These are phyloP conservation scores for Triticum dicoccoides DNA, from an alignment of 176 grass and related monocot species.

Conservation along the genomic window DNA sequence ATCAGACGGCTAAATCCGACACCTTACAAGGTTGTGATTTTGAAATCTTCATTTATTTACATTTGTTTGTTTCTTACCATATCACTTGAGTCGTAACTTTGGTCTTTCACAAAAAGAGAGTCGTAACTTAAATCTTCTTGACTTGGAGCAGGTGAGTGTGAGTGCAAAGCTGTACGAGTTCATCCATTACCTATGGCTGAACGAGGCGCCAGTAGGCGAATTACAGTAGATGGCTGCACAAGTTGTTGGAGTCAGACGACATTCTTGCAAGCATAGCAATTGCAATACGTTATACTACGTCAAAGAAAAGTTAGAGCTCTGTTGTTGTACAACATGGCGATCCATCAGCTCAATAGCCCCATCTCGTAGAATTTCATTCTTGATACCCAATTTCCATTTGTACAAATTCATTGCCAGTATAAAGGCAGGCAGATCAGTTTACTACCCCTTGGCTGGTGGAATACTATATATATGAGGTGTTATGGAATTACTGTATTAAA, in stretches of 20 bases:
- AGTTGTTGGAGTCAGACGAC: slow-evolving; percentile 28
- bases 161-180: slow-evolving; percentile 87
- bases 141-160: slow-evolving; percentile 69
- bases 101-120: no score
- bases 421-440: slow-evolving; percentile 25
- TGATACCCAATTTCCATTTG: slow-evolving; percentile 1
- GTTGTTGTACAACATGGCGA: slow-evolving; percentile 1
- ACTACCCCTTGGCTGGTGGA: slow-evolving; percentile 35
- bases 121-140: background rate
- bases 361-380: slow-evolving; percentile 20
- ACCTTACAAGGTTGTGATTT: slow-evolving; percentile 78
- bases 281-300: slow-evolving; percentile 26
- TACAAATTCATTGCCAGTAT: slow-evolving; percentile 21
- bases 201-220: slow-evolving; percentile 85
- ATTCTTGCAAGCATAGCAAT: slow-evolving; percentile 42
- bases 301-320: slow-evolving; percentile 12
- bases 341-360: slow-evolving; percentile 6
- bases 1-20: slow-evolving; percentile 93
- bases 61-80: background rate
- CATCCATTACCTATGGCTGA: slow-evolving; percentile 89
- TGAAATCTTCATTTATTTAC: background rate
- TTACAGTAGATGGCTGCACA: slow-evolving; percentile 50
- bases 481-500: background rate
- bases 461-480: slow-evolving; percentile 11
- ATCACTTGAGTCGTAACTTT: no score